Evolutionary conservation across 176 grass and related monocot genomes (phyloP), one percentile per base, ranked within the genome.

Genomic region (Puya raimondii): DNA sequence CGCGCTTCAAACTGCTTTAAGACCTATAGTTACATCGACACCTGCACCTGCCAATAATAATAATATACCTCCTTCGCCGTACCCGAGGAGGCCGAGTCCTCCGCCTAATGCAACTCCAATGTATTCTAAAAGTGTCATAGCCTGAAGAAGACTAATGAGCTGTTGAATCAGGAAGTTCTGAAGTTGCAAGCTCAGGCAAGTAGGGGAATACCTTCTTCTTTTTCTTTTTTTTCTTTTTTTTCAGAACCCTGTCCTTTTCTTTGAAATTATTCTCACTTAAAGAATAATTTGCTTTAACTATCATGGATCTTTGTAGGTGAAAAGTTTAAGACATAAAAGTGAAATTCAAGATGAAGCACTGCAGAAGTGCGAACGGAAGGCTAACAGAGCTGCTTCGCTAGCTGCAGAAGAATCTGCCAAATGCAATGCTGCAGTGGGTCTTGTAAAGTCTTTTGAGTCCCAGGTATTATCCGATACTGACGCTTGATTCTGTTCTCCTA

Each of bases 141-240:
- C 83, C 71, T 88, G 70, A 91, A 82, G 69, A 86, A 66, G 66
- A 78, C 73, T 76, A 88, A 84, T 64, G 85, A 91, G 27, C 61
- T 63, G 50, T 70, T 91, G 63, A 83, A 88, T 74, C 78, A 91
- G 70, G 92, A 96, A 50, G 50, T 91, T 17, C 76, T 72, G 16
- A 85, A 89, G 65, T 74, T 96, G 61, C 88, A 96, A 79, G 52
- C 68, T 70, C 81, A 89, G 88, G 92, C 90, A 77, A 72, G 48
- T 72, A 49, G 16, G 17, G 67, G 49, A 79, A 63, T 22, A 4
- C 17, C 33, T 67, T 51, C n/a, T 4, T 26, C 67, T 61, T 12
- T 72, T 68, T 14, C 47, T 1, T 23, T 2, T 64, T 3, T 27
- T 27, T 78, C 47, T 26, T 53, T 48, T 61, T 13, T 12, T 18